These are phyloP conservation scores for Tothia fuscella DNA, from an alignment of 2,329 filamentous ascomycete genomes.

Conservation along the genomic window DNA sequence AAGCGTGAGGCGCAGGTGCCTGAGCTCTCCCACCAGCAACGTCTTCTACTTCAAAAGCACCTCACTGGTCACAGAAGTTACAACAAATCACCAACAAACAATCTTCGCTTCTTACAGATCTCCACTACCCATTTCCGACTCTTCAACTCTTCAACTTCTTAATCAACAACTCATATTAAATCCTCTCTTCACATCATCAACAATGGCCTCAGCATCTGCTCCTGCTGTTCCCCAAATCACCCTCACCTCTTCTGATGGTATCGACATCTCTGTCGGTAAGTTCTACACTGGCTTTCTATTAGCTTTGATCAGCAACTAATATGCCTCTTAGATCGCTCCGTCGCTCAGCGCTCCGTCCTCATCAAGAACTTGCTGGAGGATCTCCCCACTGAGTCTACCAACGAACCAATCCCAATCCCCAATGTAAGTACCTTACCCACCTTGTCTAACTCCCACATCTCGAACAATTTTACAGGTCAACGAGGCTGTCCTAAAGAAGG, in stretches of 20 bases:
- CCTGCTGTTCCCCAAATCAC: constrained; percentile 25
- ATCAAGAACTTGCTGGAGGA: constrained; percentile 99
- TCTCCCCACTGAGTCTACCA: constrained; percentile 45
- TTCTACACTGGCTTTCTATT: constrained; percentile 12
- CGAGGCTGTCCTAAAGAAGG: constrained; percentile 85
- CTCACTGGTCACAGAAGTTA: too few relatives aligned
- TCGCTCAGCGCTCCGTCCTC: constrained; percentile 83
- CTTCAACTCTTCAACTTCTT: too few relatives aligned
- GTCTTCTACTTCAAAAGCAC: too few relatives aligned
- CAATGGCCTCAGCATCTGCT: constrained; percentile 8
- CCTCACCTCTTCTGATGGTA: constrained; percentile 34
- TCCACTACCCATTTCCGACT: too few relatives aligned
- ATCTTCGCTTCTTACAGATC: too few relatives aligned
- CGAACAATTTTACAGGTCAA: constrained; percentile 47
- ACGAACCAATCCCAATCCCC: constrained; percentile 73
- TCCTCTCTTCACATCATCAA: constrained; percentile 11
- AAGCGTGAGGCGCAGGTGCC: too few relatives aligned
- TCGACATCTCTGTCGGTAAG: constrained; percentile 30
- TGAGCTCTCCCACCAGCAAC: too few relatives aligned
- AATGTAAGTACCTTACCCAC: constrained; percentile 40
- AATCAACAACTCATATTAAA: not conserved
- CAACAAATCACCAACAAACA: too few relatives aligned
- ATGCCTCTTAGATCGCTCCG: constrained; percentile 53
- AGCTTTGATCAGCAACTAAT: constrained; percentile 5
- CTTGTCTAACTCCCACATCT: not conserved